Percentiles rank a stretch among this genome's conserved stretches.
phyloP scores from a whole-genome alignment of 495 filamentous ascomycete genomes.

The Lindgomyces ingoldianus region DNA sequence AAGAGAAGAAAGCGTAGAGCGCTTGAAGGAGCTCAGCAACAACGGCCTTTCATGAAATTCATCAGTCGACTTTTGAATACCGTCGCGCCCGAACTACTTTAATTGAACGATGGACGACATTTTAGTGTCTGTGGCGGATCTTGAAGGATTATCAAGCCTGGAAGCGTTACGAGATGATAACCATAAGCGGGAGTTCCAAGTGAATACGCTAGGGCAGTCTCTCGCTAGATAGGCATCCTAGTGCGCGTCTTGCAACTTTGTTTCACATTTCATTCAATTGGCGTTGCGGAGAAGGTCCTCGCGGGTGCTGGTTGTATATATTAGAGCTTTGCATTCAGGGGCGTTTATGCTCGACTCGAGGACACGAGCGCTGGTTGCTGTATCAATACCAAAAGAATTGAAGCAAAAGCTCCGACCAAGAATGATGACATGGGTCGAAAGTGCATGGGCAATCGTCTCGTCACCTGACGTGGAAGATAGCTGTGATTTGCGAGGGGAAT shows the following conservation, averaged over 20 bases:
- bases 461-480: too few species aligned
- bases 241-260: neutral
- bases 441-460: too few species aligned
- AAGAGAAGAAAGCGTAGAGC: neutral
- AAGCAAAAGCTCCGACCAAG: too few species aligned
- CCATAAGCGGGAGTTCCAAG: neutral
- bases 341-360: too few species aligned
- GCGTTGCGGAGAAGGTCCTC: neutral
- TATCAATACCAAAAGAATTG: too few species aligned
- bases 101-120: slow-evolving; percentile 1
- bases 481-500: too few species aligned
- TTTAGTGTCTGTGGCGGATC: neutral
- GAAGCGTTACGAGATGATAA: neutral
- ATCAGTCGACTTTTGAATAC: neutral
- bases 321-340: slow-evolving; percentile 19
- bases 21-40: slow-evolving; percentile 4
- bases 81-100: neutral
- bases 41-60: slow-evolving; percentile 16
- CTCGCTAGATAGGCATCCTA: neutral
- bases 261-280: neutral
- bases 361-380: too few species aligned
- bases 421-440: too few species aligned
- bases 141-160: neutral
- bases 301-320: slow-evolving; percentile 17
- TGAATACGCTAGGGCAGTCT: neutral